Base-by-base conservation (phyloP, 1,139 yeast genomes). In the Meyerozyma smithsonii region DNA sequence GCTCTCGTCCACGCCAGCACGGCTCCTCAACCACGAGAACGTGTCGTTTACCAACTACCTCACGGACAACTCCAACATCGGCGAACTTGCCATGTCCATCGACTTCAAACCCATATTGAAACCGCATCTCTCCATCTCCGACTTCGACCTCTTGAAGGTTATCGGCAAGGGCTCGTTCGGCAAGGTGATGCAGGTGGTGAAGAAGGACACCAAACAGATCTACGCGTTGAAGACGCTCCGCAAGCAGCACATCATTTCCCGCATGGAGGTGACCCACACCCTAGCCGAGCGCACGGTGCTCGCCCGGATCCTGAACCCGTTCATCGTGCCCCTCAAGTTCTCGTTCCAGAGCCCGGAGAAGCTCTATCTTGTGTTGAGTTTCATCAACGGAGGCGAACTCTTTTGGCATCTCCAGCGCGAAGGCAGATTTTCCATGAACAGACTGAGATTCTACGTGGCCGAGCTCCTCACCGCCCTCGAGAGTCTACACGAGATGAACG, bases 151-250 rank as follows among this genome's bases (percentile, higher is more conserved):
- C 42, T 73, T 92, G 51, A 92, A 92, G 62, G 98, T 92, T 16
- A 88, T 92, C 42, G 98, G 98, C 36, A 92, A 92, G 60, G 98
- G 98, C 3, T 88, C 97, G 2, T 94, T 92, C 62, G 98, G 98
- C 40, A 92, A 94, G 62, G 98, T 92, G 42, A 92, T 92, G 97
- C 98, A 92, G 63, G 98, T 92, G 35, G 81, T 89, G 44, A 92
- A 92, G 65, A 86, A 86, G 52, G 97, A 92, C 62, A 92, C 98
- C 8, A 84, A 84, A 48, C 95, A 90, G 58, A 83, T 92, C 28
- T 92, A 92, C 61, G 98, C 98, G 3, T 70, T 92, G 58, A 92
- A 92, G 59, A 89, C 97, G 0, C 80, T 92, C 48, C 76, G 97
- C 51, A 92, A 92, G 59, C 89, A 95, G 19, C 96, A 92, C 58